Evolutionary conservation across 352 stramenopile genomes (phyloP).

Genomic region (Elongisporangium prolatum): DNA sequence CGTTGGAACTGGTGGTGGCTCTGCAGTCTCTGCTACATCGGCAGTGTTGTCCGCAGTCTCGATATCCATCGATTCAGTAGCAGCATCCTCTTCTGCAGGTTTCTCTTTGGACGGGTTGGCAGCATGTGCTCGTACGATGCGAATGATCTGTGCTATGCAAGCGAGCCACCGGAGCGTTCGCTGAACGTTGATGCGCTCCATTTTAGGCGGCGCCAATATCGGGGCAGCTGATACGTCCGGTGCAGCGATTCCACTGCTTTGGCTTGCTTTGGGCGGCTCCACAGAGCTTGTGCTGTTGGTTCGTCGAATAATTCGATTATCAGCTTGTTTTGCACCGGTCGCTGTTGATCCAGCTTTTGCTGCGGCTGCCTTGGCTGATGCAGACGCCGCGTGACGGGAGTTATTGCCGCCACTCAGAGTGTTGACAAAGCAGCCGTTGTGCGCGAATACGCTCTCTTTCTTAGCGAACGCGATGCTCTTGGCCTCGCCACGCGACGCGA

Average conservation of each 20-base stretch:
- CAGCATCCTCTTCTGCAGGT: neutral
- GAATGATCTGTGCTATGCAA: constrained; percentile 66
- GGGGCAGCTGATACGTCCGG: constrained; percentile 16
- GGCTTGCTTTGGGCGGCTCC: constrained; percentile 10
- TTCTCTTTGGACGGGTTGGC: constrained; percentile 12
- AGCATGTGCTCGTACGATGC: constrained; percentile 25
- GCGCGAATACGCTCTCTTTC: constrained; percentile 55
- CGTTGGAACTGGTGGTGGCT: constrained; percentile 5
- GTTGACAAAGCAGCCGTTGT: constrained; percentile 62
- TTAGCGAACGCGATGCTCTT: constrained; percentile 48
- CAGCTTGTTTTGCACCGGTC: neutral
- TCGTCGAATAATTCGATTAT: neutral
- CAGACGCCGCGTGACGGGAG: constrained; percentile 1
- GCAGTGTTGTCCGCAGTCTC: neutral
- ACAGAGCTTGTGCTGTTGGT: neutral
- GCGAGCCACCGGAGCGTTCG: constrained; percentile 68
- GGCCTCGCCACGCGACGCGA: constrained; percentile 48
- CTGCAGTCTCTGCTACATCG: constrained; percentile 5
- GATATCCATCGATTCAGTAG: constrained; percentile 3
- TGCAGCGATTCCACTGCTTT: constrained; percentile 10
- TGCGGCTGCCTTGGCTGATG: neutral
- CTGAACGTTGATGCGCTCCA: constrained; percentile 79
- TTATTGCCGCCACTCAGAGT: constrained; percentile 17
- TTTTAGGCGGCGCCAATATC: constrained; percentile 48
- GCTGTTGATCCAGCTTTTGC: neutral